These are phyloP conservation scores for Suillus variegatus DNA, from an alignment of 768 basidiomycete species.

Conservation along the genomic window DNA sequence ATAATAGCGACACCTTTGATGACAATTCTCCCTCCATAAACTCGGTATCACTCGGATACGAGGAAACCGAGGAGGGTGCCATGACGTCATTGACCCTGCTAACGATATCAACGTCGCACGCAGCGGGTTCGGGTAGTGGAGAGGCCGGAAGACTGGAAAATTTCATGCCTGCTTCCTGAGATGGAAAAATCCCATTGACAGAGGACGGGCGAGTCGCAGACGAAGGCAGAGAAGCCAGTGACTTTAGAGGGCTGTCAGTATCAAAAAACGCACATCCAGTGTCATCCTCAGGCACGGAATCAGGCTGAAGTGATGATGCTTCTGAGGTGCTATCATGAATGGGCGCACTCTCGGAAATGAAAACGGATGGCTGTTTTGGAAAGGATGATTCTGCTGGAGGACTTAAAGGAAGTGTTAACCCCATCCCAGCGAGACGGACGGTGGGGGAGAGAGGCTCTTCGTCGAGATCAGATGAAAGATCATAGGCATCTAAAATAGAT, in stretches of 20 bases:
- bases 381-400: background rate
- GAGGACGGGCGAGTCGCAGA: background rate
- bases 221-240: background rate
- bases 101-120: background rate
- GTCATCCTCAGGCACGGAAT: background rate
- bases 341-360: background rate
- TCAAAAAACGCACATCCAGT: background rate
- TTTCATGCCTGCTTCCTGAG: background rate
- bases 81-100: background rate
- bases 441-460: conserved; percentile 10
- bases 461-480: conserved; percentile 11
- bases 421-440: conserved; percentile 3
- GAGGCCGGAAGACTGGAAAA: background rate
- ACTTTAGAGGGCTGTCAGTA: background rate
- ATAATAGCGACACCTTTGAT: conserved; percentile 18
- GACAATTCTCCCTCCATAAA: conserved; percentile 14
- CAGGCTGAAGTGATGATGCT: background rate
- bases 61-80: background rate
- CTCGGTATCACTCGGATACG: background rate
- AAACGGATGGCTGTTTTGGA: background rate
- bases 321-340: background rate
- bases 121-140: background rate
- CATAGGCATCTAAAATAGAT: conserved; percentile 22
- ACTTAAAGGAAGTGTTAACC: background rate
- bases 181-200: background rate